phyloP scores from a whole-genome alignment of 352 stramenopile genomes.

The Phytopythium sindhum region DNA sequence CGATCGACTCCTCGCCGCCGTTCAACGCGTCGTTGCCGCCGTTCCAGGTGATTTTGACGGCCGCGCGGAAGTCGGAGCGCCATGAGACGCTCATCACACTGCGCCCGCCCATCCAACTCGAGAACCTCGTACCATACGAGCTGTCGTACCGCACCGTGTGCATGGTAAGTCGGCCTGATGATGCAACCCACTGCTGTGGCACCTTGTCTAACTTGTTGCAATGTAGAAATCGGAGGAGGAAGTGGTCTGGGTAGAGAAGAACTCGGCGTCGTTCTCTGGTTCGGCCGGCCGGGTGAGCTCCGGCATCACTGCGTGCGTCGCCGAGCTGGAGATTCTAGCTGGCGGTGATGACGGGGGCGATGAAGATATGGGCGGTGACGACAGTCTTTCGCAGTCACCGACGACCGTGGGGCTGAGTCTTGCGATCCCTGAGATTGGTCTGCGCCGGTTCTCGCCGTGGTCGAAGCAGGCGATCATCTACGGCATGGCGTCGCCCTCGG shows the following conservation, averaged over 20 bases:
- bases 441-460: slow-evolving; percentile 53
- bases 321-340: slow-evolving; percentile 68
- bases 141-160: slow-evolving; percentile 72
- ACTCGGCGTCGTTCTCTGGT: slow-evolving; percentile 63
- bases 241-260: slow-evolving; percentile 57
- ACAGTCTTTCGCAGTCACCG: slow-evolving; percentile 29
- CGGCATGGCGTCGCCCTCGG: slow-evolving; percentile 29
- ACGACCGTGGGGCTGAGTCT: slow-evolving; percentile 72
- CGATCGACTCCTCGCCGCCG: neutral
- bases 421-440: slow-evolving; percentile 58
- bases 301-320: slow-evolving; percentile 50
- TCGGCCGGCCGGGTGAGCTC: slow-evolving; percentile 50
- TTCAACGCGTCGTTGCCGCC: slow-evolving; percentile 56
- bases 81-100: slow-evolving; percentile 73
- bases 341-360: slow-evolving; percentile 27
- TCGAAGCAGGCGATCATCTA: slow-evolving; percentile 63
- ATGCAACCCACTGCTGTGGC: neutral
- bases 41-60: slow-evolving; percentile 76
- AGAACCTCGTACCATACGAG: slow-evolving; percentile 76
- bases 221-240: slow-evolving; percentile 67
- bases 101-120: slow-evolving; percentile 59
- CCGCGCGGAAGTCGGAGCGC: slow-evolving; percentile 66
- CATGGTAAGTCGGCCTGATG: slow-evolving; percentile 33
- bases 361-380: slow-evolving; percentile 10
- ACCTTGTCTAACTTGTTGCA: slow-evolving; percentile 8